These are phyloP conservation scores for Aspergillus leporis DNA, from an alignment of 495 filamentous ascomycete genomes.

Conservation along the genomic window DNA sequence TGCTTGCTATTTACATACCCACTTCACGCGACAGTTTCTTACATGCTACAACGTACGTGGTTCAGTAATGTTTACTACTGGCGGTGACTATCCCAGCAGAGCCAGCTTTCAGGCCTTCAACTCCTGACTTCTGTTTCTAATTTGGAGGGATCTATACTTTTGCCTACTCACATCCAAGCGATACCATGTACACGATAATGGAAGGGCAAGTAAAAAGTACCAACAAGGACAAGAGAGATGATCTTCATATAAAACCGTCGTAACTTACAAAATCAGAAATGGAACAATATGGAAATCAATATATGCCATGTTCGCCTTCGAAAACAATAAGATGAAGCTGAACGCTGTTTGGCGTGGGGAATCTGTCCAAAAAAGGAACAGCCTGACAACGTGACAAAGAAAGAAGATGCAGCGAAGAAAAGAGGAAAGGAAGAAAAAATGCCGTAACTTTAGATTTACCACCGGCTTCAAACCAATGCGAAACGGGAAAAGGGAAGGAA, in stretches of 20 bases:
- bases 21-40: background rate
- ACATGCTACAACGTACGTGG: background rate
- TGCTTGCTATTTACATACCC: background rate
- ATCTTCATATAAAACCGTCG: background rate
- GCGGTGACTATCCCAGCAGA: background rate
- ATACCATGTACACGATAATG: background rate
- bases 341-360: background rate
- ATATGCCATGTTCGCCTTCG: slow-evolving; percentile 18
- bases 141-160: background rate
- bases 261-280: slow-evolving; percentile 6
- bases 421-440: background rate
- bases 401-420: background rate
- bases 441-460: background rate
- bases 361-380: background rate
- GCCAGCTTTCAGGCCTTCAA: background rate
- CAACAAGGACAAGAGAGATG: background rate
- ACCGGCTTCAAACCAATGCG: background rate
- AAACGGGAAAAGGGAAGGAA: background rate
- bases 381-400: background rate
- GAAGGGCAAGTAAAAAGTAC: background rate
- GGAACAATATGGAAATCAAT: slow-evolving; percentile 4
- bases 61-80: background rate
- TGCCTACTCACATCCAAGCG: background rate
- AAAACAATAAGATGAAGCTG: slow-evolving; percentile 7
- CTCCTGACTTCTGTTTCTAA: background rate